Percentiles rank a stretch among this genome's conserved stretches.
Evolutionary conservation across 2,329 filamentous ascomycete genomes (phyloP).

Genomic region (Pyrenophora graminea): DNA sequence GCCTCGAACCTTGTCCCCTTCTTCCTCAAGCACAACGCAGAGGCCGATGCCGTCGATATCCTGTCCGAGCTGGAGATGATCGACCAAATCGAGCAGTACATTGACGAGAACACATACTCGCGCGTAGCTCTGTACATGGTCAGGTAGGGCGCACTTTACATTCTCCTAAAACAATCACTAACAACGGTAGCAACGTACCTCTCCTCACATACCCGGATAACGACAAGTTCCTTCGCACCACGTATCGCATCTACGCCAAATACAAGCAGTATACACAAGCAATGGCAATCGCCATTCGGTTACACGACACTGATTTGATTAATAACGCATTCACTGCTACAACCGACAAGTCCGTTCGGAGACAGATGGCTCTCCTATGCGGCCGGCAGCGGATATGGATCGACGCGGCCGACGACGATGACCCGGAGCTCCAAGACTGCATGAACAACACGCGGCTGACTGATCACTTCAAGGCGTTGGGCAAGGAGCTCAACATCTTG

Average conservation of each 20-base stretch:
- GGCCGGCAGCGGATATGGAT: constrained; percentile 88
- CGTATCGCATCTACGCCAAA: constrained; percentile 89
- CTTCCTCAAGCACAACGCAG: constrained; percentile 95
- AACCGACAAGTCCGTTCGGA: constrained; percentile 79
- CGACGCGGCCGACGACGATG: constrained; percentile 71
- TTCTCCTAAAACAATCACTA: constrained; percentile 15
- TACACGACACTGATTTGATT: constrained; percentile 87
- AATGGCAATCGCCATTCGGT: constrained; percentile 87
- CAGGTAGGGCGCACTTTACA: constrained; percentile 52
- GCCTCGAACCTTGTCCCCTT: constrained; percentile 85
- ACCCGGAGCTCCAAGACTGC: constrained; percentile 77
- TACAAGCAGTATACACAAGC: constrained; percentile 94
- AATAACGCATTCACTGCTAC: constrained; percentile 79
- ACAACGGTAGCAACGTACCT: constrained; percentile 77
- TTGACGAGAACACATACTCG: constrained; percentile 92
- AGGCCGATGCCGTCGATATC: constrained; percentile 95
- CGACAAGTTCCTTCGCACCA: constrained; percentile 88
- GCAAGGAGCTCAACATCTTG: constrained; percentile 93
- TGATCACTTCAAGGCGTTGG: constrained; percentile 90
- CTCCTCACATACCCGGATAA: constrained; percentile 97
- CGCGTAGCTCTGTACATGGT: constrained; percentile 97
- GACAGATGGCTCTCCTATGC: constrained; percentile 92
- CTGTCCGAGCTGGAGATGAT: constrained; percentile 98
- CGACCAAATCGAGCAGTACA: constrained; percentile 81
- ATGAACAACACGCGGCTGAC: constrained; percentile 85